Conservation (phyloP, 2,329 filamentous ascomycete genomes). For the Blastomyces gilchristii region DNA sequence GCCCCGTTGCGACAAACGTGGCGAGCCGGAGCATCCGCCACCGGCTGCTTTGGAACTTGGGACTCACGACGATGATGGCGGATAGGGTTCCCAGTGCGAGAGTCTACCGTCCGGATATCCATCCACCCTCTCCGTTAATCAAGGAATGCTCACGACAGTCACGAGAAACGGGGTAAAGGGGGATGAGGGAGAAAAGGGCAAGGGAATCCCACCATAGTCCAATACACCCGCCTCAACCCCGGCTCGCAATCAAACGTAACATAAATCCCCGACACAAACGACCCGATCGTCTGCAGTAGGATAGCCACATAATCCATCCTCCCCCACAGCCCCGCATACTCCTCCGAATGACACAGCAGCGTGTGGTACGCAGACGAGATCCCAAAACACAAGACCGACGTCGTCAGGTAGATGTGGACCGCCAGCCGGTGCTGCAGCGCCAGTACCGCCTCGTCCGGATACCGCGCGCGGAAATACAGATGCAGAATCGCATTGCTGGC, state of each 20-base stretch:
- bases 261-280: conserved; percentile 25
- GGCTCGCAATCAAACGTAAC: conserved; percentile 25
- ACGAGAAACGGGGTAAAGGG: conserved; percentile 15
- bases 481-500: conserved; percentile 10
- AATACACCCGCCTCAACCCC: conserved; percentile 19
- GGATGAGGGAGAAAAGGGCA: conserved; percentile 9
- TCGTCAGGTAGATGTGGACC: conserved; percentile 55
- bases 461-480: conserved; percentile 10
- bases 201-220: conserved; percentile 21
- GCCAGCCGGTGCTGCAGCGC: conserved; percentile 9
- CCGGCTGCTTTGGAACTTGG: conserved; percentile 20
- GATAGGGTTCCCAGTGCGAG: conserved; percentile 28
- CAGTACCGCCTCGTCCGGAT: background rate
- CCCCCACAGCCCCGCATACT: conserved; percentile 17
- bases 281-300: conserved; percentile 22
- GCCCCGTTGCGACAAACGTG: conserved; percentile 18
- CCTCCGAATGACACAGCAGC: conserved; percentile 21
- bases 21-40: conserved; percentile 18
- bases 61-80: conserved; percentile 27
- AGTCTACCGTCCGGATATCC: conserved; percentile 22
- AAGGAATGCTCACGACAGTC: background rate
- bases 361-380: conserved; percentile 35
- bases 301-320: conserved; percentile 24
- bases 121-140: background rate
- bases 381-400: conserved; percentile 56